These are phyloP conservation scores for Solanum gracilifrons DNA, from an alignment of 257 asterid species.

Conservation along the genomic window DNA sequence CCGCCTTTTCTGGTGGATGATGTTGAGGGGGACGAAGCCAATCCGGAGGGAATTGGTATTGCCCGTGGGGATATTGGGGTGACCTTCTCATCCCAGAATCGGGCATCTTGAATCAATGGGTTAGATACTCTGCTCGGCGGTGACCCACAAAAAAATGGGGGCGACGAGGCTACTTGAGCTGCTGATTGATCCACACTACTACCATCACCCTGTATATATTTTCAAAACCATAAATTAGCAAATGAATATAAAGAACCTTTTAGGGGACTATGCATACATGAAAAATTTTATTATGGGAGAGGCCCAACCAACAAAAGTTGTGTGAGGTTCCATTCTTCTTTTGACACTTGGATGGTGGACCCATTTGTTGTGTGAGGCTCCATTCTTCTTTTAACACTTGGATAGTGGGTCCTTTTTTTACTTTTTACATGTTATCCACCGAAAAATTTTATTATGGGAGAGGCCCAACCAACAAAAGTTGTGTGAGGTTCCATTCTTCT, in stretches of 20 bases:
- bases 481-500: no score
- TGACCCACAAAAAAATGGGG: conserved; percentile 98
- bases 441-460: no score
- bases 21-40: conserved; percentile 48
- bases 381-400: no score
- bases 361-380: no score
- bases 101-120: conserved; percentile 88
- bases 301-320: no score
- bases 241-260: neutral
- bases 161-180: conserved; percentile 76
- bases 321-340: no score
- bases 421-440: no score
- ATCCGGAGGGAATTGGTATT: conserved; percentile 42
- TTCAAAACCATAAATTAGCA: neutral
- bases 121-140: conserved; percentile 99
- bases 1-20: conserved; percentile 49
- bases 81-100: conserved; percentile 57
- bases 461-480: no score
- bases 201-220: conserved; percentile 26
- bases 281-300: no score
- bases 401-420: no score
- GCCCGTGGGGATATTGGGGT: conserved; percentile 59
- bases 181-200: conserved; percentile 41
- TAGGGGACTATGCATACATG: neutral
- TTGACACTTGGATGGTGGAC: no score